Evolutionary conservation across 805 yeast species (phyloP).

Genomic region (Candida boleticola): DNA sequence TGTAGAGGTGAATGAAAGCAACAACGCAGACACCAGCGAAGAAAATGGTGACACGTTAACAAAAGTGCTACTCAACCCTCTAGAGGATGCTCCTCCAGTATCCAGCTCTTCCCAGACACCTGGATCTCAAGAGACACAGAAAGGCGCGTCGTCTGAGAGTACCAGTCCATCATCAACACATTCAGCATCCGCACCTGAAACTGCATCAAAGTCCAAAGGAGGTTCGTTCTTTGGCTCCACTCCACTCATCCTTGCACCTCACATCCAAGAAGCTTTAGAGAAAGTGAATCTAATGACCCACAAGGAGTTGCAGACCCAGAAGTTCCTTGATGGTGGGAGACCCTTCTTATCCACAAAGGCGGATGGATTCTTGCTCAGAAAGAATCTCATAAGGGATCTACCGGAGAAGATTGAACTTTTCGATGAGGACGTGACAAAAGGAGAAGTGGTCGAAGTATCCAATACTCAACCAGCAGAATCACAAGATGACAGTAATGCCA

Average conservation of each 20-base stretch:
- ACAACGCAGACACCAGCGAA: not conserved
- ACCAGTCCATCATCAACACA: too few species aligned
- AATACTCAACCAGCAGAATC: not conserved
- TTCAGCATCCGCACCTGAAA: too few species aligned
- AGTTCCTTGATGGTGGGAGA: slow-evolving; percentile 4
- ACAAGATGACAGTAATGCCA: not conserved
- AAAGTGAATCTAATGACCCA: slow-evolving; percentile 7
- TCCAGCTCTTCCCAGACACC: too few species aligned
- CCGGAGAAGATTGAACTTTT: slow-evolving; percentile 2
- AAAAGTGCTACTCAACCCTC: too few species aligned
- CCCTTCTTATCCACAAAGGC: slow-evolving; percentile 5
- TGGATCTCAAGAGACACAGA: too few species aligned
- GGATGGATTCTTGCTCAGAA: slow-evolving; percentile 3
- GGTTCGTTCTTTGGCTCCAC: not conserved
- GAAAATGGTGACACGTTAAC: not conserved
- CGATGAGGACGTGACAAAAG: slow-evolving; percentile 1
- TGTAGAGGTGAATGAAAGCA: not conserved
- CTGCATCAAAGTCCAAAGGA: not conserved
- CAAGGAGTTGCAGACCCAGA: slow-evolving; percentile 3
- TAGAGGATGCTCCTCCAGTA: too few species aligned
- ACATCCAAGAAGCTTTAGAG: slow-evolving; percentile 11
- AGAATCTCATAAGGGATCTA: slow-evolving; percentile 4
- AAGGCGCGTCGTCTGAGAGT: too few species aligned
- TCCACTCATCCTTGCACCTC: not conserved
- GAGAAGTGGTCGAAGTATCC: not conserved